Conservation (phyloP, 257 asterid species). For the Voacanga thouarsii region DNA sequence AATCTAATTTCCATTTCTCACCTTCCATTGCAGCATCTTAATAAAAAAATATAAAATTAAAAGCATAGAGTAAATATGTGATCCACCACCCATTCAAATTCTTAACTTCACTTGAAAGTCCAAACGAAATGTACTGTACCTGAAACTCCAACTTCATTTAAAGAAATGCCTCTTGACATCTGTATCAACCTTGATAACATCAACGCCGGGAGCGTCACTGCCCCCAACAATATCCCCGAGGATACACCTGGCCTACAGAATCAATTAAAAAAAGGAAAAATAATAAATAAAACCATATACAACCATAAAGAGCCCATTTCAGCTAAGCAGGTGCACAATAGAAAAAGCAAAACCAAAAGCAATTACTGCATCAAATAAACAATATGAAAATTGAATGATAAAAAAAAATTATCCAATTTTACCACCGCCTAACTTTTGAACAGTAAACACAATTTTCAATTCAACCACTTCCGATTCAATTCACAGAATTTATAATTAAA, state of each 20-base stretch:
- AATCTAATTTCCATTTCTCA: not conserved
- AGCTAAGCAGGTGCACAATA: not conserved
- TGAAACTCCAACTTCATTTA: slow-evolving; percentile 39
- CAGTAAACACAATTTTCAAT: not conserved
- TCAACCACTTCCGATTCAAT: not conserved
- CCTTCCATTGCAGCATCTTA: not conserved
- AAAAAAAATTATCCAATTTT: too few species aligned
- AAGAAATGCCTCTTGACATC: slow-evolving; percentile 47
- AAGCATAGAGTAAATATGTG: not conserved
- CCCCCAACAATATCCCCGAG: slow-evolving; percentile 81
- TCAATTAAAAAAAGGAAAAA: not conserved
- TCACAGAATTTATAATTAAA: not conserved
- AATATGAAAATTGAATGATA: not conserved
- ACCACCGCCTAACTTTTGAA: not conserved
- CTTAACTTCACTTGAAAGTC: not conserved
- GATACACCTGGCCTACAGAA: slow-evolving; percentile 78
- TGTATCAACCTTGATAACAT: slow-evolving; percentile 76
- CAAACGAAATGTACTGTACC: slow-evolving; percentile 33
- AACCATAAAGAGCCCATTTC: not conserved
- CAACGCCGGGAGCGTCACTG: slow-evolving; percentile 80
- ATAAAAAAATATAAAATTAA: not conserved
- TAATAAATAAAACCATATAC: not conserved
- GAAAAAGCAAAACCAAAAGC: not conserved
- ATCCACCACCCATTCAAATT: not conserved
- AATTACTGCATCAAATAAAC: not conserved